Evolutionary conservation across 208 protist genomes (phyloP), one percentile per base, ranked within the genome.

Genomic region (Acanthamoeba triangularis): DNA sequence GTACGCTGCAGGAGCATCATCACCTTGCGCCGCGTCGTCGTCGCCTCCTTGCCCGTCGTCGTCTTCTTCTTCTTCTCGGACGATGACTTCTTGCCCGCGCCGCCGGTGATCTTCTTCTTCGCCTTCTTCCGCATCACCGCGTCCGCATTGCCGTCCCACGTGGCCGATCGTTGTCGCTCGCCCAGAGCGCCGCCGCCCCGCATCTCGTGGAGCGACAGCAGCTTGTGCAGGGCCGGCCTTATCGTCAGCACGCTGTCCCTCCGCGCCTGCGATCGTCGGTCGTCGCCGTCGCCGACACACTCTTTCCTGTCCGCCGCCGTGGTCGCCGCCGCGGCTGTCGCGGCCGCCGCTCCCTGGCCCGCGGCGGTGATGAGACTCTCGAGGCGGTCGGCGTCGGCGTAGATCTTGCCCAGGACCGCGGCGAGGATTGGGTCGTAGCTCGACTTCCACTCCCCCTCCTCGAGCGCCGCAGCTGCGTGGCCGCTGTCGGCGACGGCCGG

Each of bases 341-440:
- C 13, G 8, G 30, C 23, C 11, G 69, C 69, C 69, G 37, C 30
- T 11, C 33, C 49, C 49, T 54, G 49, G 13, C 49, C 16, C 28
- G 61, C 65, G 3, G 14, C n/a, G n/a, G 11, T 4, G 65, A 14
- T 78, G n/a, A 78, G 11, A 30, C 37, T 78, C n/a, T 78, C 69
- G 30, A 78, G 69, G 30, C 69, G 37, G 33, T 78, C 69, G 16
- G 59, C 59, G 59, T 78, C 69, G n/a, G 69, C n/a, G 69, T 78
- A 78, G 37, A 78, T 44, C n/a, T 78, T 78, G 69, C 33, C 69
- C 30, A 78, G 69, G 8, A 78, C 69, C 5, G 69, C 69, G 37
- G 69, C 69, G 37, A 78, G 69, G n/a, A 78, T 78, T 2, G 69
- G 37, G 33, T 74, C 65, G 65, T 74, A 74, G 65, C 65, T 74